Evolutionary conservation across 768 basidiomycete genomes (phyloP).

Genomic region (Collybiopsis luxurians): DNA sequence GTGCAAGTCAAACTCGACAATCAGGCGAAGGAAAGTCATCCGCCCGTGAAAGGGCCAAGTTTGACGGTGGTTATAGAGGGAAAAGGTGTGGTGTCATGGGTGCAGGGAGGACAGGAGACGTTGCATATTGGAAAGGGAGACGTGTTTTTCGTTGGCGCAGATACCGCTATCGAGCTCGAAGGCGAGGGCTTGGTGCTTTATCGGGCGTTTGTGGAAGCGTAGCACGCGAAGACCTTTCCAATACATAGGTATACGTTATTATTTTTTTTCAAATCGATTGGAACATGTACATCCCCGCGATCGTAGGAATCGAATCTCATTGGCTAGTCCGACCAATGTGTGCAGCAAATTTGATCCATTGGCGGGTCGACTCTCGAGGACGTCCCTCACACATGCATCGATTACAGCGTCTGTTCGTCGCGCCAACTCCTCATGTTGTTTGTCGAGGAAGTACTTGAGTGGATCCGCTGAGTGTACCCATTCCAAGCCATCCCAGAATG

Average conservation of each 20-base stretch:
- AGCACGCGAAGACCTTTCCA: neutral
- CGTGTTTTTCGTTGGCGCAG: constrained; percentile 83
- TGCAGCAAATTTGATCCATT: too few relatives aligned
- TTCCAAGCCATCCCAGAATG: neutral
- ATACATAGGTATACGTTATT: too few relatives aligned
- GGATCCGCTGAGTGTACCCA: neutral
- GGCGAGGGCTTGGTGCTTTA: constrained; percentile 51
- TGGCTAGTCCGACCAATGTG: neutral
- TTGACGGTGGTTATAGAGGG: constrained; percentile 78
- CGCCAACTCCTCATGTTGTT: neutral
- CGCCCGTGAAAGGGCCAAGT: constrained; percentile 77
- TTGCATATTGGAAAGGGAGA: constrained; percentile 59
- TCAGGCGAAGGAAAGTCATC: constrained; percentile 52
- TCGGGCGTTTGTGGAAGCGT: constrained; percentile 63
- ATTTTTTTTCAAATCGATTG: too few relatives aligned
- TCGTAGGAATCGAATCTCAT: too few relatives aligned
- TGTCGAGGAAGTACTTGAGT: neutral
- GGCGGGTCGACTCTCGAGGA: neutral
- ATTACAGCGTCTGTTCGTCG: neutral
- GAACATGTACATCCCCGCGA: too few relatives aligned
- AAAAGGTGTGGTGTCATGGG: constrained; percentile 54
- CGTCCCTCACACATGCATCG: neutral
- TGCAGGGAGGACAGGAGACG: constrained; percentile 20
- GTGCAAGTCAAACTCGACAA: constrained; percentile 52
- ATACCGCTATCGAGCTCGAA: constrained; percentile 49